Evolutionary conservation across 768 basidiomycete genomes (phyloP).

Genomic region (Tulasnella sp.): DNA sequence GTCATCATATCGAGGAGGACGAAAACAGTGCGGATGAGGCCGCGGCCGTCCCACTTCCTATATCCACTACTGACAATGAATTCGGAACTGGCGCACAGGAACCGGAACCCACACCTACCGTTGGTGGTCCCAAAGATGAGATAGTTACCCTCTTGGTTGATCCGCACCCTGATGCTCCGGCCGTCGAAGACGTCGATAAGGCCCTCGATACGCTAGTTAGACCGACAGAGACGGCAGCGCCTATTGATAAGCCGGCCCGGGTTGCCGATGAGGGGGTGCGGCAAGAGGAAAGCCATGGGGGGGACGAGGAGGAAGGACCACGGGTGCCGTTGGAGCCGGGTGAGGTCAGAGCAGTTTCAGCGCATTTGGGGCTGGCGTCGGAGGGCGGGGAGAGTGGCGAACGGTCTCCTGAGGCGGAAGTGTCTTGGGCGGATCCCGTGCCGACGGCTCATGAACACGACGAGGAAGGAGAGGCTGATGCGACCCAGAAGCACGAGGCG

Average conservation of each 20-base stretch:
- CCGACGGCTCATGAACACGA: neutral
- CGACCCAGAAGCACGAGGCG: neutral
- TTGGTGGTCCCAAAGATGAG: neutral
- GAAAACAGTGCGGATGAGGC: no score
- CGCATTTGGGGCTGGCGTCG: constrained; percentile 4
- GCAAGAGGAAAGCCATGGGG: neutral
- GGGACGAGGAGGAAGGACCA: neutral
- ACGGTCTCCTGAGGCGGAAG: neutral
- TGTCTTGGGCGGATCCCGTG: neutral
- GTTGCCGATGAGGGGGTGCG: no score
- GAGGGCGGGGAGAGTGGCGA: neutral
- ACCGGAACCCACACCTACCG: neutral
- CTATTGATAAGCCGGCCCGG: no score
- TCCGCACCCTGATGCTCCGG: neutral
- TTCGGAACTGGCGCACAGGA: neutral
- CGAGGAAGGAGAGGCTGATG: neutral
- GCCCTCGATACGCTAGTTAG: neutral
- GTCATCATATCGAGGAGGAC: no score
- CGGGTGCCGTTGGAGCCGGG: constrained; percentile 6
- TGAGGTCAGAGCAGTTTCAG: constrained; percentile 1
- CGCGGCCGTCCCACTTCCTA: neutral
- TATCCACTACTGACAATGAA: neutral
- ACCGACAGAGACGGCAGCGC: no score
- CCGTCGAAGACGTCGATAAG: neutral
- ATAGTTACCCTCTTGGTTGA: neutral